Percentiles rank a stretch among this genome's conserved stretches.
Evolutionary conservation across 176 grass and related monocot genomes (phyloP).

Genomic region (Luzula sylvatica): DNA sequence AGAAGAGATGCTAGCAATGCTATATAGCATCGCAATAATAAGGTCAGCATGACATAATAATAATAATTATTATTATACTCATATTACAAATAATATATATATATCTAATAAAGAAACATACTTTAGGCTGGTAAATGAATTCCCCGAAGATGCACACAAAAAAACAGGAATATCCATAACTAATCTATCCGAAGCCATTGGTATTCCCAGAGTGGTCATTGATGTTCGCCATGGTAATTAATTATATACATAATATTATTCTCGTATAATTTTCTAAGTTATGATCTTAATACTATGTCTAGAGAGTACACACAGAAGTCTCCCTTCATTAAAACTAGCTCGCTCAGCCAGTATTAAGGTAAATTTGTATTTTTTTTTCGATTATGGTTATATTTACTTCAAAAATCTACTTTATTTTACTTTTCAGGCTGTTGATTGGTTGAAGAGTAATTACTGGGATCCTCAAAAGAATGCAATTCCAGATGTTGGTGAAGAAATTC

Average conservation of each 20-base stretch:
- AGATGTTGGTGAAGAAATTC: conserved; percentile 55
- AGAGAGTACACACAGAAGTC: conserved; percentile 81
- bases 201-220: conserved; percentile 73
- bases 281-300: conserved; percentile 9
- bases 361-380: neutral
- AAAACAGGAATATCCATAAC: conserved; percentile 67
- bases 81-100: neutral
- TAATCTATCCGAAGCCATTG: conserved; percentile 63
- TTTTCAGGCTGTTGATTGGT: conserved; percentile 86
- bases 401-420: conserved; percentile 2
- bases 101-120: neutral
- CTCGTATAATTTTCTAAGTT: neutral
- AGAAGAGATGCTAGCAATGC: conserved; percentile 72
- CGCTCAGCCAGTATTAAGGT: conserved; percentile 72
- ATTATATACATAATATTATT: conserved; percentile 3
- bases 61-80: neutral
- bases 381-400: neutral
- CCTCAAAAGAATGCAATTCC: conserved; percentile 54
- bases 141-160: conserved; percentile 48
- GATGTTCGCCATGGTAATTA: conserved; percentile 95
- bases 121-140: conserved; percentile 85
- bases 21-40: conserved; percentile 83
- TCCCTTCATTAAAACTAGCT: conserved; percentile 64
- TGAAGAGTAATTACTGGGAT: conserved; percentile 87
- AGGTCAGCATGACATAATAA: conserved; percentile 28